phyloP scores from a whole-genome alignment of 352 stramenopile species.

The Phytopythium cucurbitacearum region DNA sequence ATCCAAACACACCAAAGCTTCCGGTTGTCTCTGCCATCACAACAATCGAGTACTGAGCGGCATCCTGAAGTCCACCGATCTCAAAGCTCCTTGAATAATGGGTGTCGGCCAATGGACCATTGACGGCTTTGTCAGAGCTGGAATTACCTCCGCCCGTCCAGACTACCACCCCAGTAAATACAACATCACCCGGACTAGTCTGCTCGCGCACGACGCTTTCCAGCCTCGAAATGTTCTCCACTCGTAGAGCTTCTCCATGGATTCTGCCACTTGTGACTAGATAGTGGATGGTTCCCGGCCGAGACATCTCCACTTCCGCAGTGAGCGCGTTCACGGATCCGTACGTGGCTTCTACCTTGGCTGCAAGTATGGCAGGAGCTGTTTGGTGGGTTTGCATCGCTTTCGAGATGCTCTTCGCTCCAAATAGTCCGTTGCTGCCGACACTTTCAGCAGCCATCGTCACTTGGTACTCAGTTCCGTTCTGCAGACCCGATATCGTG shows the following conservation, averaged over 20 bases:
- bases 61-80: constrained; percentile 38
- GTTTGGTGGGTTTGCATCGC: constrained; percentile 40
- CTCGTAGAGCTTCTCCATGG: constrained; percentile 3
- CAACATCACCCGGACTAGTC: background rate
- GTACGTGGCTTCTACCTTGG: constrained; percentile 30
- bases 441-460: constrained; percentile 42
- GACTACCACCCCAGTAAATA: background rate
- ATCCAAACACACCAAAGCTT: constrained; percentile 61
- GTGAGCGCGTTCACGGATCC: constrained; percentile 42
- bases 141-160: no score
- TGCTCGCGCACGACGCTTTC: constrained; percentile 16
- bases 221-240: constrained; percentile 24
- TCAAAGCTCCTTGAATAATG: constrained; percentile 23
- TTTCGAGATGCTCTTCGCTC: constrained; percentile 14
- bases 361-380: constrained; percentile 37
- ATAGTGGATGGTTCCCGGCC: constrained; percentile 56
- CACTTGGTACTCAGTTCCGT: constrained; percentile 43
- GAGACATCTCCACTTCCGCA: constrained; percentile 35
- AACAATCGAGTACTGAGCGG: constrained; percentile 44
- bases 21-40: constrained; percentile 58
- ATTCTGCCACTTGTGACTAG: constrained; percentile 9
- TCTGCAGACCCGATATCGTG: constrained; percentile 35
- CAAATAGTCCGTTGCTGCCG: constrained; percentile 46
- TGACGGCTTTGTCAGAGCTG: background rate
- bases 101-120: background rate